Percentiles rank a stretch among this genome's conserved stretches.
These are phyloP conservation scores for Pythium scleroteichum DNA, from an alignment of 352 stramenopile genomes.

Conservation along the genomic window DNA sequence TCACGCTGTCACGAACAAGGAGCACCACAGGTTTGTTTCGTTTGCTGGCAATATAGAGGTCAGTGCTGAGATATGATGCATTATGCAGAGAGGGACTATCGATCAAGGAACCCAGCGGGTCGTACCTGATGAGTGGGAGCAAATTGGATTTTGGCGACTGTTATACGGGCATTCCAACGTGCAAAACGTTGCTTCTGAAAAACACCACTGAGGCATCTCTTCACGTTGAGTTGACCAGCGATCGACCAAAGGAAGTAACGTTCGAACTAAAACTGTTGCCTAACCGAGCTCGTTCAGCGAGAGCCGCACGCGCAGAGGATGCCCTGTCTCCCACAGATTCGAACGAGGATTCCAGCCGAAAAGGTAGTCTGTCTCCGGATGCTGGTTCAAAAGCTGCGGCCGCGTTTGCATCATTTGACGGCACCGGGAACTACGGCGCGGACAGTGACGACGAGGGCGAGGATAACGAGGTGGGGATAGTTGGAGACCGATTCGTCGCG, in stretches of 20 bases:
- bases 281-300: slow-evolving; percentile 66
- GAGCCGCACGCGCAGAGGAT: slow-evolving; percentile 60
- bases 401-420: slow-evolving; percentile 55
- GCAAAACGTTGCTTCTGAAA: slow-evolving; percentile 78
- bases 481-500: slow-evolving; percentile 2
- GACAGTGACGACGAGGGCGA: slow-evolving; percentile 87
- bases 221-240: slow-evolving; percentile 84
- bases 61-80: too few species aligned
- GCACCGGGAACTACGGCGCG: slow-evolving; percentile 43
- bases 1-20: slow-evolving; percentile 86
- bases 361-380: slow-evolving; percentile 68
- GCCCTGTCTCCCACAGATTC: slow-evolving; percentile 70
- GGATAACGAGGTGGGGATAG: slow-evolving; percentile 82
- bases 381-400: slow-evolving; percentile 51
- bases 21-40: slow-evolving; percentile 71
- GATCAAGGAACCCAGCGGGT: slow-evolving; percentile 83
- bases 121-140: slow-evolving; percentile 85
- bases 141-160: slow-evolving; percentile 89
- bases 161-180: slow-evolving; percentile 81
- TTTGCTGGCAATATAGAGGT: too few species aligned
- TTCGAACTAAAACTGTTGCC: slow-evolving; percentile 86
- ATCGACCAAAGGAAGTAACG: slow-evolving; percentile 86
- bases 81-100: slow-evolving; percentile 73
- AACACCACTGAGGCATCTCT: slow-evolving; percentile 85
- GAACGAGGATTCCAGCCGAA: slow-evolving; percentile 71